These are phyloP conservation scores for Penicillium coffeae DNA, from an alignment of 495 filamentous ascomycete genomes.

Conservation along the genomic window DNA sequence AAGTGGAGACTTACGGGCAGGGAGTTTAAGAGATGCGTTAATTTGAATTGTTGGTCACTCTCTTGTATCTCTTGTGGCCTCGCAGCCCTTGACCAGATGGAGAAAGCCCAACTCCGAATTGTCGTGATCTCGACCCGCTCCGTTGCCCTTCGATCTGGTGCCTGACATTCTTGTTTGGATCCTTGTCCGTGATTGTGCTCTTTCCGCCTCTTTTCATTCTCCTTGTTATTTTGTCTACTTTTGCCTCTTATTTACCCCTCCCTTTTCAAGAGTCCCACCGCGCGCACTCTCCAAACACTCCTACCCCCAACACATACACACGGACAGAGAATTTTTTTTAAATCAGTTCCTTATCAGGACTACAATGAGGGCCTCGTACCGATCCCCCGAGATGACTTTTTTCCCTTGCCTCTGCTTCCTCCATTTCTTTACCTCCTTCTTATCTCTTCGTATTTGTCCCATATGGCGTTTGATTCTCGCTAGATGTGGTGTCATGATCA, in stretches of 20 bases:
- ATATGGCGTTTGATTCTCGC: slow-evolving; percentile 21
- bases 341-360: slow-evolving; percentile 32
- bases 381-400: slow-evolving; percentile 23
- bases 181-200: slow-evolving; percentile 8
- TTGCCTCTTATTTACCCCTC: slow-evolving; percentile 28
- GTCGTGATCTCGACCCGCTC: no score
- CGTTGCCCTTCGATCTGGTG: slow-evolving; percentile 7
- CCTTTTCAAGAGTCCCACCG: slow-evolving; percentile 25
- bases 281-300: slow-evolving; percentile 29
- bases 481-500: slow-evolving; percentile 24
- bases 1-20: slow-evolving; percentile 4
- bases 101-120: no score
- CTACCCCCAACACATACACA: slow-evolving; percentile 25
- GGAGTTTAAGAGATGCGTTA: slow-evolving; percentile 10
- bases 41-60: slow-evolving; percentile 5
- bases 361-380: slow-evolving; percentile 26
- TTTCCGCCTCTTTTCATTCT: slow-evolving; percentile 24
- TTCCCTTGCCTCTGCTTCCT: slow-evolving; percentile 3
- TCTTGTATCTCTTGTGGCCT: slow-evolving; percentile 7
- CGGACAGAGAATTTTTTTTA: slow-evolving; percentile 28
- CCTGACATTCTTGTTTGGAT: slow-evolving; percentile 9
- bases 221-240: slow-evolving; percentile 29
- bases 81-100: slow-evolving; percentile 8
- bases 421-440: slow-evolving; percentile 7
- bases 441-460: slow-evolving; percentile 22